Evolutionary conservation across 1,284 basidiomycete genomes (phyloP).

Genomic region (Ganoderma lingzhi): DNA sequence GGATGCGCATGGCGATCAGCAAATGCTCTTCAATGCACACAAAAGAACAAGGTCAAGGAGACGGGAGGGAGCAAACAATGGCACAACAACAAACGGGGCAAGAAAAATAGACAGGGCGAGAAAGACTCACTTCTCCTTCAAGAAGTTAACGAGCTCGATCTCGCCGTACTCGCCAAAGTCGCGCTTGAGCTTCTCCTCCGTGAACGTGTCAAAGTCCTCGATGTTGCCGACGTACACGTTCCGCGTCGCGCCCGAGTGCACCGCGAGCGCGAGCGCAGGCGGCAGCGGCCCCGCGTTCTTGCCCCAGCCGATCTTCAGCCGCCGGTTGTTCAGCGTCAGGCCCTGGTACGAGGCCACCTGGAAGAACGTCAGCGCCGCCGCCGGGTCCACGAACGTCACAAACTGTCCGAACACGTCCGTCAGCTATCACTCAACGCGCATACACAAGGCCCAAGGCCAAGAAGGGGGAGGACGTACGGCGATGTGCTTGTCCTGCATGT

Average conservation of each 20-base stretch:
- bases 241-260: slow-evolving; percentile 90
- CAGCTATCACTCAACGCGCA: slow-evolving; percentile 18
- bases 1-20: slow-evolving; percentile 2
- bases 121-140: slow-evolving; percentile 85
- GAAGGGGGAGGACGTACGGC: slow-evolving; percentile 62
- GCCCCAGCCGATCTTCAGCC: slow-evolving; percentile 95
- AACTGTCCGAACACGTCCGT: slow-evolving; percentile 59
- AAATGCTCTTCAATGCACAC: neutral
- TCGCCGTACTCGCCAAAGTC: slow-evolving; percentile 95
- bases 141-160: slow-evolving; percentile 94
- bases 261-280: slow-evolving; percentile 83
- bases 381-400: slow-evolving; percentile 90
- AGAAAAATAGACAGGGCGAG: neutral
- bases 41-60: neutral
- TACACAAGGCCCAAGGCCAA: slow-evolving; percentile 3
- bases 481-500: slow-evolving; percentile 95
- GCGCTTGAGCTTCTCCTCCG: slow-evolving; percentile 83
- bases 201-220: slow-evolving; percentile 90
- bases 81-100: neutral
- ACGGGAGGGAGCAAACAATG: neutral
- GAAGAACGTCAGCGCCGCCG: slow-evolving; percentile 91
- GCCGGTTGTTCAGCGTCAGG: slow-evolving; percentile 88
- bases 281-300: slow-evolving; percentile 89
- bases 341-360: slow-evolving; percentile 89
- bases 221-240: slow-evolving; percentile 96